Conservation (phyloP, 176 grass and related monocot genomes). For the Bothriochloa decipiens region DNA sequence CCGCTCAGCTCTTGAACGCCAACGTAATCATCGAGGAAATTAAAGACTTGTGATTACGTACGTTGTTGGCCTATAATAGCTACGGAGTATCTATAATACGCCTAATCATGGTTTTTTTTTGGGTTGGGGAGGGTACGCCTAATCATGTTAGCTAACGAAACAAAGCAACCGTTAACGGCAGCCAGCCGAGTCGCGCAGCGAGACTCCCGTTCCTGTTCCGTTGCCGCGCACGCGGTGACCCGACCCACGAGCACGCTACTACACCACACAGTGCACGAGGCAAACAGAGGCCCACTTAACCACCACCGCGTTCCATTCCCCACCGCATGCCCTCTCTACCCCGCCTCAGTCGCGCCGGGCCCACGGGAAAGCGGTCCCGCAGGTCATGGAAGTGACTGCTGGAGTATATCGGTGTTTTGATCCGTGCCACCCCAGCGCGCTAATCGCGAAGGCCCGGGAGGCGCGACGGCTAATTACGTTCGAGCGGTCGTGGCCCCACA, state of each 20-base stretch:
- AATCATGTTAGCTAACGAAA: neutral
- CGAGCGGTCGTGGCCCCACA: too few relatives aligned
- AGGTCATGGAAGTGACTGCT: neutral
- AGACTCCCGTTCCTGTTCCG: neutral
- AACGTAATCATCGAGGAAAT: neutral
- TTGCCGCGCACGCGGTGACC: neutral
- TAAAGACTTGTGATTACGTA: neutral
- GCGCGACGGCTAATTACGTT: too few relatives aligned
- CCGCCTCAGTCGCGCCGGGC: neutral
- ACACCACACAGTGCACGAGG: neutral
- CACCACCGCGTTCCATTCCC: neutral
- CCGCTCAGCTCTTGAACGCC: neutral
- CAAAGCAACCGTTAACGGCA: neutral
- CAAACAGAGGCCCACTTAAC: constrained; percentile 20
- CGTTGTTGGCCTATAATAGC: too few relatives aligned
- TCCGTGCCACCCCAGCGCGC: constrained; percentile 16
- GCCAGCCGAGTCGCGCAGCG: too few relatives aligned
- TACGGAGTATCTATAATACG: too few relatives aligned
- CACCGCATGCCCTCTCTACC: neutral
- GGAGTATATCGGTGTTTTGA: neutral
- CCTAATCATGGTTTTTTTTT: neutral
- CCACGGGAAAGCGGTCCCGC: rapidly evolving
- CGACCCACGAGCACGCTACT: neutral
- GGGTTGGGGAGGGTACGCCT: neutral
- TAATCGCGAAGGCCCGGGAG: neutral